Conservation (phyloP, 306 rosid species). For the Quercus glauca region DNA sequence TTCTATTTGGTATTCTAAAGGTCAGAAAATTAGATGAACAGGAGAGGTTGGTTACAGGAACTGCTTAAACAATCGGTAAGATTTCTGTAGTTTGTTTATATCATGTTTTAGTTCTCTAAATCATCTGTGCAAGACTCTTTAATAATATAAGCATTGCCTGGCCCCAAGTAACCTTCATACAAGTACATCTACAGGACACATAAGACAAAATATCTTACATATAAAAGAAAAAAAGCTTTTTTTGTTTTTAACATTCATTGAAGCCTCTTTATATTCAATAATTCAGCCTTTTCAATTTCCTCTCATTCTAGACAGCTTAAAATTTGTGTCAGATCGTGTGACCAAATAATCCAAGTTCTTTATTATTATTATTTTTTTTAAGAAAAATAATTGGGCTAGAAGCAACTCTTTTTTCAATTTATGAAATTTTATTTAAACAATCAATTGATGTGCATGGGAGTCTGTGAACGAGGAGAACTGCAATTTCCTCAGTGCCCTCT, state of each 20-base stretch:
- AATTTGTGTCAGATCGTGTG: background rate
- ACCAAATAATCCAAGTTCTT: background rate
- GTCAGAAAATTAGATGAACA: slow-evolving; percentile 82
- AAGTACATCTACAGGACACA: background rate
- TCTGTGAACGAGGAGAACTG: background rate
- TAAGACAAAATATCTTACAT: background rate
- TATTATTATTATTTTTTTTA: background rate
- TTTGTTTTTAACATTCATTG: background rate
- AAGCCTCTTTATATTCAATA: background rate
- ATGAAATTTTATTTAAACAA: background rate
- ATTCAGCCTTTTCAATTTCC: background rate
- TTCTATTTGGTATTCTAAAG: slow-evolving; percentile 85
- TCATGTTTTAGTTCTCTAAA: background rate
- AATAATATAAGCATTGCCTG: background rate
- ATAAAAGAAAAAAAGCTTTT: too few relatives aligned
- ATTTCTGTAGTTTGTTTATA: background rate
- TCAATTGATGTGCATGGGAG: background rate
- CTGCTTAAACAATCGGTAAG: slow-evolving; percentile 67
- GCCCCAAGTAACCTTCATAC: background rate
- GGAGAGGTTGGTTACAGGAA: slow-evolving; percentile 83
- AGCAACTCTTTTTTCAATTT: background rate
- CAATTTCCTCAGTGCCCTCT: too few relatives aligned
- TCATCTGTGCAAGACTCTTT: background rate
- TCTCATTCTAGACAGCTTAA: background rate
- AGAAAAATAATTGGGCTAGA: too few relatives aligned